Evolutionary conservation across 2,329 filamentous ascomycete genomes (phyloP).

Genomic region (Xenoacremonium recifei): DNA sequence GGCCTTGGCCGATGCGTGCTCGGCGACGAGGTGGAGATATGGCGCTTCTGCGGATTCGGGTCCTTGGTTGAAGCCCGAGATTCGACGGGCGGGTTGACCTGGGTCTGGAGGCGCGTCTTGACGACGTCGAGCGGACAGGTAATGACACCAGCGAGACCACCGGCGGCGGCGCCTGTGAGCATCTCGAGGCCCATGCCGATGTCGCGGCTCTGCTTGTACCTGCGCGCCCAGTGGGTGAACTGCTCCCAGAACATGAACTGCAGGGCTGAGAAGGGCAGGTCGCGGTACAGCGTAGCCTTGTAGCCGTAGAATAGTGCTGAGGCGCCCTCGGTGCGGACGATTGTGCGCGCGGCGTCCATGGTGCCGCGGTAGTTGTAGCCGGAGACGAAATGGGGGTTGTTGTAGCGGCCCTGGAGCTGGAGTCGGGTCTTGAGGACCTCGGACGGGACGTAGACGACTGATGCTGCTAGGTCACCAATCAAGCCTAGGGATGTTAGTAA

Average conservation of each 20-base stretch:
- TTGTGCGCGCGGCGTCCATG: slow-evolving; percentile 79
- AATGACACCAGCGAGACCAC: slow-evolving; percentile 88
- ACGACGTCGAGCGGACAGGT: slow-evolving; percentile 97
- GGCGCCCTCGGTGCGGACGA: slow-evolving; percentile 78
- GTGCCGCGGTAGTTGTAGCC: slow-evolving; percentile 96
- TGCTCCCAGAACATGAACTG: slow-evolving; percentile 99
- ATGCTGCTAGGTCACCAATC: slow-evolving; percentile 86
- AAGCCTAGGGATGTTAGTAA: slow-evolving; percentile 60
- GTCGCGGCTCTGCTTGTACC: slow-evolving; percentile 75
- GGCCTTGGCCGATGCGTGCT: slow-evolving; percentile 79
- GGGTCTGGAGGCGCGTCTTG: slow-evolving; percentile 94
- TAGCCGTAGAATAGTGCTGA: slow-evolving; percentile 93
- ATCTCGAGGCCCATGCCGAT: slow-evolving; percentile 86
- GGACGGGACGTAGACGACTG: slow-evolving; percentile 91
- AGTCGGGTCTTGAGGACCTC: slow-evolving; percentile 97
- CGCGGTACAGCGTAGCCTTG: slow-evolving; percentile 90
- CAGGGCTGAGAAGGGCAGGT: slow-evolving; percentile 91
- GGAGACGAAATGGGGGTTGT: slow-evolving; percentile 90
- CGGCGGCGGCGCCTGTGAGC: slow-evolving; percentile 83
- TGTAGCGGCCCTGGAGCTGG: slow-evolving; percentile 90
- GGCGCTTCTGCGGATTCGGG: slow-evolving; percentile 57
- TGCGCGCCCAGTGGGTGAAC: slow-evolving; percentile 76
- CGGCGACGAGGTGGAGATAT: slow-evolving; percentile 87
- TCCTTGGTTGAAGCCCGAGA: slow-evolving; percentile 28
- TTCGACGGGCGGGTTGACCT: slow-evolving; percentile 54